phyloP scores from a whole-genome alignment of 306 rosid genomes.

The Lupinus albus region DNA sequence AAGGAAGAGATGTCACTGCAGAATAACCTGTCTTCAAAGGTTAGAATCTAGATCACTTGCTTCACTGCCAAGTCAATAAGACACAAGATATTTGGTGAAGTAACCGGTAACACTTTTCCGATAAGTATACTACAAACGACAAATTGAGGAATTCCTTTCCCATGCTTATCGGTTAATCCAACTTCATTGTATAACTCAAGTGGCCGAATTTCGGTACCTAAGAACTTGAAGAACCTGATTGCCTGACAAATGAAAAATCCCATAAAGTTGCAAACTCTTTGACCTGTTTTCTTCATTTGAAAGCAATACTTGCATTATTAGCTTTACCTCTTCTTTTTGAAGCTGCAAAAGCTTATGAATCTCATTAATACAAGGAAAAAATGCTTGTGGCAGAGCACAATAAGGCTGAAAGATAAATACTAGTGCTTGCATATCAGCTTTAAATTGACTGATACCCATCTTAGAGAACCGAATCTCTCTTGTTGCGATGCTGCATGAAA shows the following conservation, averaged over 20 bases:
- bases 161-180: background rate
- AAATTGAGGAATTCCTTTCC: constrained; percentile 15
- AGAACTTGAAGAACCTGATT: constrained; percentile 49
- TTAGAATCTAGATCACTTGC: background rate
- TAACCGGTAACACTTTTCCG: background rate
- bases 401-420: constrained; percentile 63
- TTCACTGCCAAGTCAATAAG: constrained; percentile 4
- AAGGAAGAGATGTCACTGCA: background rate
- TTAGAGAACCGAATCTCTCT: constrained; percentile 45
- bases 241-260: constrained; percentile 46
- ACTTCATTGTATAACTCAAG: constrained; percentile 35
- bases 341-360: constrained; percentile 57
- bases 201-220: constrained; percentile 42
- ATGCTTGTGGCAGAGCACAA: constrained; percentile 74
- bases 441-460: constrained; percentile 52
- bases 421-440: constrained; percentile 63
- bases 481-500: constrained; percentile 48
- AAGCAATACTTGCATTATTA: constrained; percentile 43
- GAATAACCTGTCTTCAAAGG: constrained; percentile 16
- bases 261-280: constrained; percentile 43
- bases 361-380: constrained; percentile 61
- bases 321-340: constrained; percentile 53
- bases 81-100: constrained; percentile 1
- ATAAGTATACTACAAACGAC: background rate
- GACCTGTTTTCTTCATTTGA: constrained; percentile 42